Evolutionary conservation across 1,139 yeast species (phyloP), one percentile per base, ranked within the genome.

Genomic region (Suhomyces yuchorum): DNA sequence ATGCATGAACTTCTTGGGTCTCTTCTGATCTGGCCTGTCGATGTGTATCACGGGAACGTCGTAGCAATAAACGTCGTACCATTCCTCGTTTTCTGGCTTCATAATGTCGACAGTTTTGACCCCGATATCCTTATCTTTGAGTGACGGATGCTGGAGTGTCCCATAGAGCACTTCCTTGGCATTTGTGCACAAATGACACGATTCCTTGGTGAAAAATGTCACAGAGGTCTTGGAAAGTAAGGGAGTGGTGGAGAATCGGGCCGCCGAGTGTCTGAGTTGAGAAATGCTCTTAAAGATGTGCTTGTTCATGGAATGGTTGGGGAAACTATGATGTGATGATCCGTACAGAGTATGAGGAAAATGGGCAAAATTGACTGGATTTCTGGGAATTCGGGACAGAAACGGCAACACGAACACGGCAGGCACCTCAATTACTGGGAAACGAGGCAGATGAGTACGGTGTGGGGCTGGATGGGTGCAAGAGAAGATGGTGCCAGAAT

Each of bases 11-110:
- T 85, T 85, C 12, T 77, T 74, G 4, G 84, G 75, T 42, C 77
- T 71, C 35, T 62, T 66, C 42, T 73, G 75, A 5, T 66, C 73
- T 3, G 68, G 68, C 50, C 82, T 65, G 54, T 83, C 85, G 15
- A 89, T 73, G 61, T 91, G 96, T 36, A 90, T 66, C 0, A 92
- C 97, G 0, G 97, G 97, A 2, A 91, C 92, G 61, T 92, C 97
- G 65, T 84, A 90, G 54, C 96, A 87, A 59, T 91, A 92, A 52
- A 76, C 75, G 52, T 89, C 95, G 74, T 84, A 87, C 91, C 95
- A 89, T 44, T 78, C 71, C 46, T 79, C 70, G 64, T 91, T 85
- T 44, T 78, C 80, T 0, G 87, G 84, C 40, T 77, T 72, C 63
- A 84, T 80, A 37, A 92, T 91, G 62, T 92, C 95, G 7, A 88